phyloP scores from a whole-genome alignment of 2,329 filamentous ascomycete species.

The Orbilia blumenaviensis region DNA sequence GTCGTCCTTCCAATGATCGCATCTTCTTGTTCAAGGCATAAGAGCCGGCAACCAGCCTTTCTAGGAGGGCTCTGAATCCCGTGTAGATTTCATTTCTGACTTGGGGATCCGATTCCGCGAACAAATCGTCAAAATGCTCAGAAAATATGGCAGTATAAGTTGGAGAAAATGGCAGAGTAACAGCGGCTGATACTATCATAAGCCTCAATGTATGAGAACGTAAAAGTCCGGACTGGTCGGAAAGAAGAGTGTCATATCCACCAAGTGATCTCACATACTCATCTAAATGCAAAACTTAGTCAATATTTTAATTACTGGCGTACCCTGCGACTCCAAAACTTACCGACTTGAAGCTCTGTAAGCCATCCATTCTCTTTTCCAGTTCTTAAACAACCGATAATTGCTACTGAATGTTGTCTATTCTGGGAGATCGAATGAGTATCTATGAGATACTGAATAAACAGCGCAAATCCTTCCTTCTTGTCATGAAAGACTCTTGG shows the following conservation, averaged over 20 bases:
- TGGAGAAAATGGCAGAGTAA: conserved; percentile 63
- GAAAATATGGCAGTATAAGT: conserved; percentile 62
- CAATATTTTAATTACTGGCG: background rate
- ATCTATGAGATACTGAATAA: conserved; percentile 65
- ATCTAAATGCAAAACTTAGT: conserved; percentile 2
- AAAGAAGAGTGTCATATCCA: conserved; percentile 29
- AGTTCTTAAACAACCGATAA: conserved; percentile 56
- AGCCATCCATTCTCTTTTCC: conserved; percentile 57
- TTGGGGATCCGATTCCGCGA: conserved; percentile 85
- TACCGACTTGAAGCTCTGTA: conserved; percentile 51
- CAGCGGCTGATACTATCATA: conserved; percentile 73
- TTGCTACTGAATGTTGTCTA: conserved; percentile 32
- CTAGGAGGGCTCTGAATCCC: conserved; percentile 78
- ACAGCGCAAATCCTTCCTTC: conserved; percentile 59
- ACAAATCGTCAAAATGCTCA: conserved; percentile 73
- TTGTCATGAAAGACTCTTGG: conserved; percentile 55
- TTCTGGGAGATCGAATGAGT: conserved; percentile 45
- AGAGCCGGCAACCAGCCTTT: conserved; percentile 66
- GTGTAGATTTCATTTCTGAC: conserved; percentile 82
- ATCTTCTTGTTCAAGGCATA: conserved; percentile 42
- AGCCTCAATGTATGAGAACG: conserved; percentile 37
- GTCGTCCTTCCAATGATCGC: conserved; percentile 12
- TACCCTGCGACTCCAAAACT: background rate
- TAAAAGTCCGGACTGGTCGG: conserved; percentile 15
- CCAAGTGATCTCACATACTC: conserved; percentile 8